These are phyloP conservation scores for Neurospora crassa DNA, from an alignment of 2,329 filamentous ascomycete species.

Conservation along the genomic window DNA sequence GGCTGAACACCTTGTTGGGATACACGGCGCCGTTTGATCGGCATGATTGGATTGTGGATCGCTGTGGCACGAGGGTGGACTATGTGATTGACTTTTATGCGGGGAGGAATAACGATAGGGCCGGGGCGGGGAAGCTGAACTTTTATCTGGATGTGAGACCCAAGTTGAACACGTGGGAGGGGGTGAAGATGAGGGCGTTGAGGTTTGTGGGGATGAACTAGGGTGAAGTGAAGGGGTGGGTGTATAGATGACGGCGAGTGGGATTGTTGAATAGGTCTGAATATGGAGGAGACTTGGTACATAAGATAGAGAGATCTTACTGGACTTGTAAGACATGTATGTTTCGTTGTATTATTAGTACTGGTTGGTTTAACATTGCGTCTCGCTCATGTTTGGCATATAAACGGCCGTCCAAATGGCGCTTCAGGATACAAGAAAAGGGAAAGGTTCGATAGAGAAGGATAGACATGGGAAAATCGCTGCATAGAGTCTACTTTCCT, in stretches of 20 bases:
- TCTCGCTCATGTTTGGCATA: background rate
- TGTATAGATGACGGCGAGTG: background rate
- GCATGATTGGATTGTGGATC: conserved; percentile 94
- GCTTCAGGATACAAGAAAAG: background rate
- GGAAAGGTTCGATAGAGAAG: background rate
- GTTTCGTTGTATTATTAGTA: background rate
- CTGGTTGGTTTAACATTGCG: background rate
- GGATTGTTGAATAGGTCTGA: background rate
- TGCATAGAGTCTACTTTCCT: background rate
- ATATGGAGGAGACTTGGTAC: background rate
- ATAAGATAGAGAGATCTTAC: background rate
- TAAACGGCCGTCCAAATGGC: background rate
- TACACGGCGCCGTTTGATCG: conserved; percentile 89
- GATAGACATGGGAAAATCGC: background rate
- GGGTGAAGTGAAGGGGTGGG: background rate
- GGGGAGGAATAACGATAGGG: conserved; percentile 41
- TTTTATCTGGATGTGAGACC: conserved; percentile 61
- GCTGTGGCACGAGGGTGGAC: conserved; percentile 76
- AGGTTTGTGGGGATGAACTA: conserved; percentile 41
- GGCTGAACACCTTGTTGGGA: conserved; percentile 75
- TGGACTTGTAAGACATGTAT: background rate
- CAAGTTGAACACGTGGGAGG: conserved; percentile 60
- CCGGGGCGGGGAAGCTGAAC: conserved; percentile 36
- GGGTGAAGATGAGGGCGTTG: conserved; percentile 54
- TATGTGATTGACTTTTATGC: conserved; percentile 99